Evolutionary conservation across 2,329 filamentous ascomycete genomes (phyloP), one percentile per base, ranked within the genome.

Genomic region (Aspergillus glaucus): DNA sequence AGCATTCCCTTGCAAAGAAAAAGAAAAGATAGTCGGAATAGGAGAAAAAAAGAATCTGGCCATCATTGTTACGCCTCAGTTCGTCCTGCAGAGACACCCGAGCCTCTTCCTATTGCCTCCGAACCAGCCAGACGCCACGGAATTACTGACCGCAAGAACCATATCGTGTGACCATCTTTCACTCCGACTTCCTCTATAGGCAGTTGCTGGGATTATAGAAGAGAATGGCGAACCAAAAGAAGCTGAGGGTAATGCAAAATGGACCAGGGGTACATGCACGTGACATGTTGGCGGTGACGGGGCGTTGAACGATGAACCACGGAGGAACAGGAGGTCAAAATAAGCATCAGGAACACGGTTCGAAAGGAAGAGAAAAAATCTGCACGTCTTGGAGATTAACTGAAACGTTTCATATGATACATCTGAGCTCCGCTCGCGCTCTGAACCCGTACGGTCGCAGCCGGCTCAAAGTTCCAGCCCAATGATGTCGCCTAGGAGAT

Each of bases 321-420:
- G 15, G 36, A 39, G 9, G n/a, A 17, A 39, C 9, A 19, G n/a
- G 52, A 41, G 39, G 61, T 61, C 45, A 46, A 49, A 61, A 53
- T 62, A 64, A 63, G 57, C 60, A 59, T 61, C 50, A 50, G 48
- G 53, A 56, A 42, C 52, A 45, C 50, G 44, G 50, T 48, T 53
- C 51, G 50, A 53, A 53, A 60, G 51, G 56, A 59, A 57, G 58
- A 50, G 30, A 44, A 41, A 48, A 49, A 40, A 19, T 40, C 48
- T 26, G 41, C 21, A 45, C 53, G 37, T 48, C 40, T 46, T 50
- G 28, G 12, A 40, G 51, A 43, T 53, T 50, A 50, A 49, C 49
- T 24, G 39, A 19, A 54, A 50, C 50, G 48, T 28, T 17, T 22
- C 19, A 53, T 50, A 55, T 55, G 53, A 57, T 55, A 55, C 48